Evolutionary conservation across 441 rosid genomes (phyloP).

Genomic region (Populus trichocarpa): DNA sequence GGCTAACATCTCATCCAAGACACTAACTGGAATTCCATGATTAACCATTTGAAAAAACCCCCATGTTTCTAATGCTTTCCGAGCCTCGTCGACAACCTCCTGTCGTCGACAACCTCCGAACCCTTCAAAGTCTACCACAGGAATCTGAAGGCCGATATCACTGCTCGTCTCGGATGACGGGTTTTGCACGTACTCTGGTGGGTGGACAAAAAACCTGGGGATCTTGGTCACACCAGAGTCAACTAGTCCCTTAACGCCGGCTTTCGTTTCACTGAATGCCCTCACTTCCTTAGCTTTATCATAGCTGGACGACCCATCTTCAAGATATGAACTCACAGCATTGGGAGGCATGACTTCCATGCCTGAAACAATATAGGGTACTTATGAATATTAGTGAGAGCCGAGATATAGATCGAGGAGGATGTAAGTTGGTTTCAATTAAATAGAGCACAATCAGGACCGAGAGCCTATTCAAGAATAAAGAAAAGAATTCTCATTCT

Average conservation of each 20-base stretch:
- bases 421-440: not conserved
- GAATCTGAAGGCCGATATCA: slow-evolving; percentile 20
- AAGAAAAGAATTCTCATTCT: not conserved
- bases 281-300: slow-evolving; percentile 35
- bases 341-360: slow-evolving; percentile 21
- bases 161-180: not conserved
- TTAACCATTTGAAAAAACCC: slow-evolving; percentile 56
- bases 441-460: not conserved
- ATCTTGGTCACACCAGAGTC: slow-evolving; percentile 15
- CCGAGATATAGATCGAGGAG: not conserved
- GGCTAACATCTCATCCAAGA: slow-evolving; percentile 39
- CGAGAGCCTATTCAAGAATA: slow-evolving; percentile 15
- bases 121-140: slow-evolving; percentile 47
- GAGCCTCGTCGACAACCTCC: slow-evolving; percentile 28
- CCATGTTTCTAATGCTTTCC: slow-evolving; percentile 44
- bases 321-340: not conserved
- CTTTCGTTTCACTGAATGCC: slow-evolving; percentile 41
- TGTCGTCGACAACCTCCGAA: slow-evolving; percentile 5
- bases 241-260: not conserved
- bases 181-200: slow-evolving; percentile 20
- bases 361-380: not conserved
- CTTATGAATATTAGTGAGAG: not conserved
- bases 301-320: slow-evolving; percentile 14
- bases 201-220: slow-evolving; percentile 40
- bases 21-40: slow-evolving; percentile 42